A percentile compares a stretch with the other conserved stretches of the same genome.
These are phyloP conservation scores for Colletotrichum horii DNA, from an alignment of 2,329 filamentous ascomycete genomes.

Conservation along the genomic window DNA sequence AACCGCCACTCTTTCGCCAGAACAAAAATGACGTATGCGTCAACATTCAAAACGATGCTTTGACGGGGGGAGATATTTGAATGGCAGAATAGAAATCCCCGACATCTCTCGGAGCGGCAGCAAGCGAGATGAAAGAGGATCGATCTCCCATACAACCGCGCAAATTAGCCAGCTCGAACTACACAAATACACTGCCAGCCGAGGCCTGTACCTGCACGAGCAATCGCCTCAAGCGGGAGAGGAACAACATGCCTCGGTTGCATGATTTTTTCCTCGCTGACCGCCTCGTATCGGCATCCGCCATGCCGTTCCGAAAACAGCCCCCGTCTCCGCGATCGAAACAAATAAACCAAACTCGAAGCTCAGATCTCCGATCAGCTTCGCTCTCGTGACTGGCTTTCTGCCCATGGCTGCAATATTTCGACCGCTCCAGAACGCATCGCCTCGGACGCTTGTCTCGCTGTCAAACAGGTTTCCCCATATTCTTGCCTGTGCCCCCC, in stretches of 20 bases:
- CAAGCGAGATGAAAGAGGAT: not conserved
- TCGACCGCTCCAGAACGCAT: conserved; percentile 8
- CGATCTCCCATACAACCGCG: not conserved
- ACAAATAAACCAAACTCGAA: no score
- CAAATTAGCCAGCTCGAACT: not conserved
- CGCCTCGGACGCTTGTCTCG: not conserved
- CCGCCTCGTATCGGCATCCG: not conserved
- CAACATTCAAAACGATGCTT: not conserved
- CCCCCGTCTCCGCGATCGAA: not conserved
- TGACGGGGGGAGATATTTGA: not conserved
- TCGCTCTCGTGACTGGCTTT: not conserved
- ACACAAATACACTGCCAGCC: not conserved
- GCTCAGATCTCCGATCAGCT: not conserved
- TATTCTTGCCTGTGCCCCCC: not conserved
- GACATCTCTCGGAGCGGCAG: not conserved
- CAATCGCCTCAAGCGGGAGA: not conserved
- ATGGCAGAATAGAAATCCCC: not conserved
- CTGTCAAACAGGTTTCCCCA: not conserved
- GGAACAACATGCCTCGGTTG: not conserved
- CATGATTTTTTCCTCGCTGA: not conserved
- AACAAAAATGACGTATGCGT: not conserved
- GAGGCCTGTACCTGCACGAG: not conserved
- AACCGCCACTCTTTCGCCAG: not conserved
- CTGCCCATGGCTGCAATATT: not conserved
- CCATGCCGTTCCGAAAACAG: conserved; percentile 11